Evolutionary conservation across 2,329 filamentous ascomycete species (phyloP).

Genomic region (Claviceps digitariae): DNA sequence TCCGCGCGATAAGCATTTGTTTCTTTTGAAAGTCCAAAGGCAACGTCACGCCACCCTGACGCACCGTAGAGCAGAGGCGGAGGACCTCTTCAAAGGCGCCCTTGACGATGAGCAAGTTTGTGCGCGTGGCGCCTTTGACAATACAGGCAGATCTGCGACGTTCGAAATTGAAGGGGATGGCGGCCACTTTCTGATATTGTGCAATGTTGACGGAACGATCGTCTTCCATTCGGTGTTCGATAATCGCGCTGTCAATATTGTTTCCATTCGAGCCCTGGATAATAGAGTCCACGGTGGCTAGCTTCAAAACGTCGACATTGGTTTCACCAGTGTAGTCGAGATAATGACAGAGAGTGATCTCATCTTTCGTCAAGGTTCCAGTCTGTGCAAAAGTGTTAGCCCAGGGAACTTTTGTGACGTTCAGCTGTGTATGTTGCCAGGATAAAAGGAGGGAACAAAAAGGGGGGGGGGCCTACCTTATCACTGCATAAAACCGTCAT

Average conservation of each 20-base stretch:
- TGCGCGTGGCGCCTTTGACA: slow-evolving; percentile 11
- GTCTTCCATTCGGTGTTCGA: slow-evolving; percentile 7
- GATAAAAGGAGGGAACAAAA: background rate
- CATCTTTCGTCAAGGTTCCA: slow-evolving; percentile 17
- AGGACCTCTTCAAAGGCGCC: slow-evolving; percentile 18
- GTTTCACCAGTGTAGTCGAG: slow-evolving; percentile 9
- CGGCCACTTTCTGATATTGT: slow-evolving; percentile 11
- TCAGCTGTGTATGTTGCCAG: background rate
- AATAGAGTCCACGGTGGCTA: slow-evolving; percentile 14
- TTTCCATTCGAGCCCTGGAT: slow-evolving; percentile 16
- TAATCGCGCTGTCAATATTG: slow-evolving; percentile 16
- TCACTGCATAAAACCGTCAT: slow-evolving; percentile 18
- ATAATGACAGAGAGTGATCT: slow-evolving; percentile 14
- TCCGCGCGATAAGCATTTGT: slow-evolving; percentile 7
- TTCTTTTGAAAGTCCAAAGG: slow-evolving; percentile 9
- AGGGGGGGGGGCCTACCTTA: slow-evolving; percentile 9
- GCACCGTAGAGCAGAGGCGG: slow-evolving; percentile 10
- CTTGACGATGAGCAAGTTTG: slow-evolving; percentile 16
- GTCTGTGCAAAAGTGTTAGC: slow-evolving; percentile 7
- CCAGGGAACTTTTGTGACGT: background rate
- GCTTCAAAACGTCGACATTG: slow-evolving; percentile 12
- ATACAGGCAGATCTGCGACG: slow-evolving; percentile 13
- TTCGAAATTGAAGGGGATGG: slow-evolving; percentile 15
- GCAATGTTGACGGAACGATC: slow-evolving; percentile 9
- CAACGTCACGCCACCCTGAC: slow-evolving; percentile 7